phyloP scores from a whole-genome alignment of 306 rosid genomes.

The Cucumis hystrix region DNA sequence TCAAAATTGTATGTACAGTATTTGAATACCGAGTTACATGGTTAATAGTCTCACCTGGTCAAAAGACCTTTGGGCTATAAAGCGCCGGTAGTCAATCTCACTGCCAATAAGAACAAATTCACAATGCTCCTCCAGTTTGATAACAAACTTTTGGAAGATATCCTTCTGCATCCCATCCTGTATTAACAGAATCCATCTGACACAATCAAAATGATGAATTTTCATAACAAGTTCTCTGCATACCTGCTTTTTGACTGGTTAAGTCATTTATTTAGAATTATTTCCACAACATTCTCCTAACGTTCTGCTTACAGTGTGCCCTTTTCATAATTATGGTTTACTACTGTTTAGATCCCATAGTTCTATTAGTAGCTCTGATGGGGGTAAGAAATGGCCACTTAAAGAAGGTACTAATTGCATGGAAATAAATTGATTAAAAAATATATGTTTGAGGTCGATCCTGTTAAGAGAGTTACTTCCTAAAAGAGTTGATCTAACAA shows the following conservation, averaged over 20 bases:
- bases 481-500: background rate
- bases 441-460: background rate
- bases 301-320: background rate
- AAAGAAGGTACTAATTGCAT: background rate
- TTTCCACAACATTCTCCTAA: background rate
- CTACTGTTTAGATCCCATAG: background rate
- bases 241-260: background rate
- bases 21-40: background rate
- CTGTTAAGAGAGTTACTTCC: background rate
- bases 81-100: constrained; percentile 87
- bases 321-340: background rate
- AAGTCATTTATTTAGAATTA: background rate
- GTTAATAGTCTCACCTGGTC: constrained; percentile 34
- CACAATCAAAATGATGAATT: background rate
- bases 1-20: background rate
- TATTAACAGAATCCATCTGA: constrained; percentile 6
- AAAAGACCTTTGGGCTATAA: constrained; percentile 51
- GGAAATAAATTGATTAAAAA: background rate
- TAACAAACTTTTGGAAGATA: constrained; percentile 54
- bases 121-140: constrained; percentile 66
- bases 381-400: background rate
- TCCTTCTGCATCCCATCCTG: constrained; percentile 90
- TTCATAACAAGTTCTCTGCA: background rate
- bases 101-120: constrained; percentile 61
- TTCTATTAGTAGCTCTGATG: background rate